phyloP scores from a whole-genome alignment of 1,139 yeast genomes.

The Protomyces arabidopsidicola region DNA sequence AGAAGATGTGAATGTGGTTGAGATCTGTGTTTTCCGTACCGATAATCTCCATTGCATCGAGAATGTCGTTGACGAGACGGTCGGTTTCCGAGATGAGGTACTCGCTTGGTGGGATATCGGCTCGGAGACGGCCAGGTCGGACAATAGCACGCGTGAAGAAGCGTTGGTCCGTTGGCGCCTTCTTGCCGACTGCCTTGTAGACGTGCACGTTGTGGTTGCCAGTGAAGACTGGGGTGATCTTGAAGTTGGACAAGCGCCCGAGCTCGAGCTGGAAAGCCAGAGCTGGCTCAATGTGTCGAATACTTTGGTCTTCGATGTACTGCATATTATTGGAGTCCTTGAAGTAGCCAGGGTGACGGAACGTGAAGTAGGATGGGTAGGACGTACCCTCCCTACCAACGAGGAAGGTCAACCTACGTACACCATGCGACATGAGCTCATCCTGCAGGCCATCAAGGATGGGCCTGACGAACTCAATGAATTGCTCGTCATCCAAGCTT shows the following conservation, averaged over 20 bases:
- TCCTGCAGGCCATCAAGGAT: conserved; percentile 64
- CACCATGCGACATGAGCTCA: conserved; percentile 47
- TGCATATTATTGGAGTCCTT: conserved; percentile 7
- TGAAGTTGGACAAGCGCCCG: conserved; percentile 88
- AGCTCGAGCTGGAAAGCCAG: conserved; percentile 94
- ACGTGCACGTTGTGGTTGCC: conserved; percentile 97
- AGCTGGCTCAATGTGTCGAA: conserved; percentile 97
- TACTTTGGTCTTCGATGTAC: conserved; percentile 60
- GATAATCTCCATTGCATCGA: conserved; percentile 89
- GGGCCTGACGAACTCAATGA: conserved; percentile 59
- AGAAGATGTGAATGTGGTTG: conserved; percentile 93
- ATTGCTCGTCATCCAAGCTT: conserved; percentile 64
- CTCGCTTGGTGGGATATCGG: conserved; percentile 86
- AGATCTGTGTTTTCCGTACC: conserved; percentile 93
- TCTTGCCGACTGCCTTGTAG: conserved; percentile 92
- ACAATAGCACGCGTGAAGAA: conserved; percentile 95
- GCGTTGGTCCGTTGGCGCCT: conserved; percentile 87
- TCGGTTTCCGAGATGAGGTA: conserved; percentile 94
- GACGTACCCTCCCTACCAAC: conserved; percentile 77
- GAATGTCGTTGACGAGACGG: conserved; percentile 88
- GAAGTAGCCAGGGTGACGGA: conserved; percentile 84
- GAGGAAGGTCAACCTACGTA: conserved; percentile 90
- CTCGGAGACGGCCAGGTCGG: conserved; percentile 90
- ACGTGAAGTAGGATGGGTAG: conserved; percentile 93
- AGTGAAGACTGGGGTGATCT: conserved; percentile 89